phyloP scores from a whole-genome alignment of 495 filamentous ascomycete genomes.

The Penicillium verhagenii region DNA sequence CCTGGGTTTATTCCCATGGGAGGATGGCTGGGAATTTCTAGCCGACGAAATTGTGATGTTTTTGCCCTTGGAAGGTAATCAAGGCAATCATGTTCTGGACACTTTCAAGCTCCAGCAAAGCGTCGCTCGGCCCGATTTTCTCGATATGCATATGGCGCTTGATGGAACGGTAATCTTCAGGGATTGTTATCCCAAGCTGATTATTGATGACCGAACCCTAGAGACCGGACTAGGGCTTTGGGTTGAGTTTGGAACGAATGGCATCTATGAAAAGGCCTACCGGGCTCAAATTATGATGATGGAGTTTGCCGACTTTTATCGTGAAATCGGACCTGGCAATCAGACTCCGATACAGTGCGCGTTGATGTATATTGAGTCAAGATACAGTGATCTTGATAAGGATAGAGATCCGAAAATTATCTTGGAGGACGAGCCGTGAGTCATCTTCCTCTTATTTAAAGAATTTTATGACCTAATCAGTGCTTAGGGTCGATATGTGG shows the following conservation, averaged over 20 bases:
- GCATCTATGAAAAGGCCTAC: constrained; percentile 1
- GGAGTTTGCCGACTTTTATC: constrained; percentile 4
- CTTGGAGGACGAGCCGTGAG: constrained; percentile 12
- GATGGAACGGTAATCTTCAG: constrained; percentile 12
- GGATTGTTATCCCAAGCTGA: constrained; percentile 7
- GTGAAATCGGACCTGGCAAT: not conserved
- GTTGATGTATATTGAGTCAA: not conserved
- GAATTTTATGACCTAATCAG: not conserved
- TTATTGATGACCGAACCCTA: constrained; percentile 16
- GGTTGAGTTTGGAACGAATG: constrained; percentile 11
- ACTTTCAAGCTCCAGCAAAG: constrained; percentile 12
- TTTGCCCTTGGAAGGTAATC: constrained; percentile 1
- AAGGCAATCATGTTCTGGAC: constrained; percentile 13
- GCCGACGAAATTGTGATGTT: not conserved
- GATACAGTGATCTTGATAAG: constrained; percentile 2
- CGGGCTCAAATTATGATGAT: constrained; percentile 6
- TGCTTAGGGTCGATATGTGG: constrained; percentile 6
- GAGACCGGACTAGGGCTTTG: constrained; percentile 13
- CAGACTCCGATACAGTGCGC: not conserved
- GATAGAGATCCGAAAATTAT: constrained; percentile 4
- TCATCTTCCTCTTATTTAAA: not conserved
- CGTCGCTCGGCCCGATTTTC: constrained; percentile 14
- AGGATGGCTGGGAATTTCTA: constrained; percentile 3
- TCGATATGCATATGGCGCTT: constrained; percentile 14
- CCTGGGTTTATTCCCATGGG: constrained; percentile 6